Base-by-base conservation (phyloP, 768 basidiomycete genomes). In the Coprinellus aureogranulatus region DNA sequence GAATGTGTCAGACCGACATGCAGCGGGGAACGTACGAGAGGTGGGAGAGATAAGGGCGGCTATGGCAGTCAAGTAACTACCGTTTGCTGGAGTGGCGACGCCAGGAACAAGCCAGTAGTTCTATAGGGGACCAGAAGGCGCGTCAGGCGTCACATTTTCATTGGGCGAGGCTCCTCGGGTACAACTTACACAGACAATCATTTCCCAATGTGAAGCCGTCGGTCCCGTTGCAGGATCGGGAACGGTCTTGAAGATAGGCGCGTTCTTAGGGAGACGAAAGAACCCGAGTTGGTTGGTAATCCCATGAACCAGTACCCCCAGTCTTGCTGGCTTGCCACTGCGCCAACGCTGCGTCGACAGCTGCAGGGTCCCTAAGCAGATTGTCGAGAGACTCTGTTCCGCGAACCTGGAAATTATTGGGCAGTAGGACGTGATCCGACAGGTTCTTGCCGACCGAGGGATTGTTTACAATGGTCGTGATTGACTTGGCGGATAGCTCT, bases 401-500 rank as follows among this genome's bases (percentile, higher is more conserved):
- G 52, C 31, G 22, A 59, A 50, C 64, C 18, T 41, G 46, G 23
- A 54, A 67, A 25, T 62, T 57, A 41, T 67, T 67, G 22, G 66
- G 66, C 20, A 67, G 49, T n/a, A 63, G 60, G 1, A 56, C 46
- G 40, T 77, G 75, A 39, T 77, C 75, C 9, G 67, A 59, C 2
- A 75, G 61, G 54, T 75, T 75, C 55, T 70, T 61, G 14, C 76
- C 76, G 14, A 77, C 76, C n/a, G 66, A 64, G 1, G 75, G 75
- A n/a, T 70, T 59, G 59, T 75, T 30, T 16, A 73, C 54, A 16
- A 71, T 58, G 4, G 72, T 55, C 5, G 55, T 40, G 34, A 76
- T 66, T 1, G 66, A 68, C 20, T 68, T 40, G 5, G 54, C 37
- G 6, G 39, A 31, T 5, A 76, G 66, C 4, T 65, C 59, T 1